Evolutionary conservation across 257 asterid species (phyloP).

Genomic region (Penstemon eatonii): DNA sequence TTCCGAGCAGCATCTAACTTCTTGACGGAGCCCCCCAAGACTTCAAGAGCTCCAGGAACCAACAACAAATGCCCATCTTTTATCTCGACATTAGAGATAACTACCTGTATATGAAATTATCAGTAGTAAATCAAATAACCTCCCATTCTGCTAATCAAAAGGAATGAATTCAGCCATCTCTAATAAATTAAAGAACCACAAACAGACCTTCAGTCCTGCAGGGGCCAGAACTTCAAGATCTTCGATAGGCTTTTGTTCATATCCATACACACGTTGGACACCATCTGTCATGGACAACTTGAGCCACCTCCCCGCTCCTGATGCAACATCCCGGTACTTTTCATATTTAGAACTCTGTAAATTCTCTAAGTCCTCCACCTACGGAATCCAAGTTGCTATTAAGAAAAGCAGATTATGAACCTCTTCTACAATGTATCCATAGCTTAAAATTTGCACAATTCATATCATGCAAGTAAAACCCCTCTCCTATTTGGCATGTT

Average conservation of each 20-base stretch:
- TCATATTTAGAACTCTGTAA: constrained; percentile 71
- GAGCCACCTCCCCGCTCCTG: constrained; percentile 88
- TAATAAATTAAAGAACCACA: constrained; percentile 15
- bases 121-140: constrained; percentile 3
- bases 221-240: constrained; percentile 72
- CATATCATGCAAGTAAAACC: background rate
- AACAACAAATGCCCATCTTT: constrained; percentile 84
- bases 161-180: no score
- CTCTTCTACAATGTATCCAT: background rate
- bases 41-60: constrained; percentile 87
- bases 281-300: constrained; percentile 97
- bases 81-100: constrained; percentile 68
- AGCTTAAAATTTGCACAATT: background rate
- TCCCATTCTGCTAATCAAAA: constrained; percentile 21
- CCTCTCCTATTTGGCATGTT: no score
- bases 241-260: constrained; percentile 87
- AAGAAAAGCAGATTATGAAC: constrained; percentile 9
- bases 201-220: constrained; percentile 79
- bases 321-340: constrained; percentile 70
- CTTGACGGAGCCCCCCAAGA: constrained; percentile 82
- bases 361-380: constrained; percentile 95
- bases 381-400: constrained; percentile 21
- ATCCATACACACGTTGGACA: constrained; percentile 82
- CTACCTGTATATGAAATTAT: constrained; percentile 47
- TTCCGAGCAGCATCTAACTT: constrained; percentile 80